Conservation (phyloP, 257 asterid species). For the Solanum rostratum region DNA sequence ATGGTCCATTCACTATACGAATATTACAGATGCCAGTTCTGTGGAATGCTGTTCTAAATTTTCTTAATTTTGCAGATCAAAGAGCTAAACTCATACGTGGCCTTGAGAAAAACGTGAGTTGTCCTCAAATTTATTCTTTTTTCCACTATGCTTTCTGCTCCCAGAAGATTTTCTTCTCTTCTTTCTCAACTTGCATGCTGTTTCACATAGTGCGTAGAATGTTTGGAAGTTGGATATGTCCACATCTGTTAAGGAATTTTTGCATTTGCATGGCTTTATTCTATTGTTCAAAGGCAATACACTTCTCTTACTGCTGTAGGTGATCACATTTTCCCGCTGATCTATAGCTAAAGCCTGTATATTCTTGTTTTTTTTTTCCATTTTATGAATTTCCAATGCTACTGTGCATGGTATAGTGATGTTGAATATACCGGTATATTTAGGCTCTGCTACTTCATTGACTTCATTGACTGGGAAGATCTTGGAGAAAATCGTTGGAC, state of each 20-base stretch:
- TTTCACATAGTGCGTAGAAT: not conserved
- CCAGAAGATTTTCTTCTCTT: not conserved
- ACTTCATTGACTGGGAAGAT: constrained; percentile 79
- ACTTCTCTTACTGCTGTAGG: too few relatives aligned
- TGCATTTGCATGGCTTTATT: not conserved
- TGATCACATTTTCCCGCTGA: too few relatives aligned
- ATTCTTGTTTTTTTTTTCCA: not conserved
- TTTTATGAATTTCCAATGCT: not conserved
- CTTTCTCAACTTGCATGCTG: not conserved
- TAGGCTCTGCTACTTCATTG: constrained; percentile 82
- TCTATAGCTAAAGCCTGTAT: not conserved
- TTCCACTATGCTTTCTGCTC: not conserved
- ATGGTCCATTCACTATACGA: not conserved
- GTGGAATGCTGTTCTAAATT: not conserved
- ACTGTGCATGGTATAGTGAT: not conserved
- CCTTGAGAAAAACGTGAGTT: constrained; percentile 90
- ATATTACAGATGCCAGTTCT: not conserved
- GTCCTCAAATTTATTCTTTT: constrained; percentile 8
- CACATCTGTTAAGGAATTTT: not conserved
- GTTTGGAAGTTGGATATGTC: not conserved
- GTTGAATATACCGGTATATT: not conserved
- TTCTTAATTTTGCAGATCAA: constrained; percentile 62
- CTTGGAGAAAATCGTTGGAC: constrained; percentile 74
- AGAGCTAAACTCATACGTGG: constrained; percentile 92
- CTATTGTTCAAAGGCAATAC: too few relatives aligned